Conservation (phyloP, 805 yeast genomes). For the Pichia cephalocereana region DNA sequence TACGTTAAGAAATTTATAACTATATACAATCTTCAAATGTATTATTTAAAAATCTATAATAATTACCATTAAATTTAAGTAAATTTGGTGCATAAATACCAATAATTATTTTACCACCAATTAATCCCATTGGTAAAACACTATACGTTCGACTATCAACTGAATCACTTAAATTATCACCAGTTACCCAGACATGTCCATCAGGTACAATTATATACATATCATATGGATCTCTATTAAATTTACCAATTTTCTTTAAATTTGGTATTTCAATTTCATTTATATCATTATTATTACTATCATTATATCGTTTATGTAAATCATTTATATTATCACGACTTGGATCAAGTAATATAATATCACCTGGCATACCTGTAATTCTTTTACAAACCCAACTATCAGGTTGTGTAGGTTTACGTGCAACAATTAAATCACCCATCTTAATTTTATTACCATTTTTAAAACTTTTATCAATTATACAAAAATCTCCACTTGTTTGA, state of each 20-base stretch:
- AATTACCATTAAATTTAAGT: slow-evolving; percentile 32
- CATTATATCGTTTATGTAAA: slow-evolving; percentile 3
- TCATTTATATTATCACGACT: slow-evolving; percentile 41
- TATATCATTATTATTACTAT: background rate
- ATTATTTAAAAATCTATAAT: slow-evolving; percentile 48
- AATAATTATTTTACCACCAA: slow-evolving; percentile 79
- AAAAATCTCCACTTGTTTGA: slow-evolving; percentile 65
- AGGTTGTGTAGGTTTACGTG: slow-evolving; percentile 85
- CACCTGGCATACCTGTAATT: slow-evolving; percentile 95
- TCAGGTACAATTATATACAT: slow-evolving; percentile 72
- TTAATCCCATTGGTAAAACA: slow-evolving; percentile 80
- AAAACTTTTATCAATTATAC: slow-evolving; percentile 59
- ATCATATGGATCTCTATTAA: slow-evolving; percentile 22
- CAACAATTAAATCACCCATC: slow-evolving; percentile 84
- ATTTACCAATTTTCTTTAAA: slow-evolving; percentile 8
- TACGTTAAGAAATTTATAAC: slow-evolving; percentile 6
- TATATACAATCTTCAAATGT: slow-evolving; percentile 29
- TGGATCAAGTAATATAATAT: slow-evolving; percentile 73
- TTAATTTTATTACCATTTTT: slow-evolving; percentile 55
- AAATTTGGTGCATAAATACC: slow-evolving; percentile 42
- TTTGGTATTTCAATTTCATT: slow-evolving; percentile 7
- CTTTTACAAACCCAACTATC: slow-evolving; percentile 82
- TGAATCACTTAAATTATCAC: slow-evolving; percentile 83
- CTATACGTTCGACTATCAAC: slow-evolving; percentile 86
- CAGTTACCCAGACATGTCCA: slow-evolving; percentile 97